Evolutionary conservation across 2,329 filamentous ascomycete species (phyloP).

Genomic region (Trichophyton verrucosum): DNA sequence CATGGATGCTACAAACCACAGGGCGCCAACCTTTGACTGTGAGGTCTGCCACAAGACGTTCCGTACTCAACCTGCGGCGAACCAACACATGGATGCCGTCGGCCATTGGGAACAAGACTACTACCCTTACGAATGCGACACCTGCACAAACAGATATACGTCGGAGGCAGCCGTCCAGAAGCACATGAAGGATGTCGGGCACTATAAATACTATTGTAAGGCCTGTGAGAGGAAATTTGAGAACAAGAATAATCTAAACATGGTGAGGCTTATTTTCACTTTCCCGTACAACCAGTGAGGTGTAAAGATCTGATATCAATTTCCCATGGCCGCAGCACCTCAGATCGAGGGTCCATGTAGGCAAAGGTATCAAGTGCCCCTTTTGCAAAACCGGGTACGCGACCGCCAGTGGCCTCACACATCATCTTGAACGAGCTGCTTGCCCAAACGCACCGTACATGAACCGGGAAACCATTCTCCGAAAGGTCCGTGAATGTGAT

Average conservation of each 20-base stretch:
- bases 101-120: slow-evolving; percentile 17
- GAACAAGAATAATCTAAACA: slow-evolving; percentile 23
- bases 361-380: slow-evolving; percentile 36
- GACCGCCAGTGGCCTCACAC: slow-evolving; percentile 42
- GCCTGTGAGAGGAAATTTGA: slow-evolving; percentile 21
- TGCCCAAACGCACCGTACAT: slow-evolving; percentile 38
- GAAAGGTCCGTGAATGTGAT: slow-evolving; percentile 37
- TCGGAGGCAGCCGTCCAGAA: slow-evolving; percentile 9
- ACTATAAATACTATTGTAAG: slow-evolving; percentile 19
- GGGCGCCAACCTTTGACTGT: background rate
- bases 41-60: slow-evolving; percentile 12
- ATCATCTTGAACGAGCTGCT: slow-evolving; percentile 46
- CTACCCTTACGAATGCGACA: slow-evolving; percentile 16
- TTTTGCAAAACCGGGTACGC: slow-evolving; percentile 40
- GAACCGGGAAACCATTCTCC: slow-evolving; percentile 39
- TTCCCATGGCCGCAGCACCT: slow-evolving; percentile 37
- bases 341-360: slow-evolving; percentile 31
- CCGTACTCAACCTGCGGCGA: slow-evolving; percentile 14
- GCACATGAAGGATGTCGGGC: slow-evolving; percentile 10
- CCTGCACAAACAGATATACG: slow-evolving; percentile 16
- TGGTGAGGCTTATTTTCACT: slow-evolving; percentile 14
- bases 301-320: background rate
- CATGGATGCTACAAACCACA: background rate
- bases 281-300: background rate
- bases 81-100: slow-evolving; percentile 23